These are phyloP conservation scores for Harringtonia aguacate DNA, from an alignment of 2,329 filamentous ascomycete species.

Conservation along the genomic window DNA sequence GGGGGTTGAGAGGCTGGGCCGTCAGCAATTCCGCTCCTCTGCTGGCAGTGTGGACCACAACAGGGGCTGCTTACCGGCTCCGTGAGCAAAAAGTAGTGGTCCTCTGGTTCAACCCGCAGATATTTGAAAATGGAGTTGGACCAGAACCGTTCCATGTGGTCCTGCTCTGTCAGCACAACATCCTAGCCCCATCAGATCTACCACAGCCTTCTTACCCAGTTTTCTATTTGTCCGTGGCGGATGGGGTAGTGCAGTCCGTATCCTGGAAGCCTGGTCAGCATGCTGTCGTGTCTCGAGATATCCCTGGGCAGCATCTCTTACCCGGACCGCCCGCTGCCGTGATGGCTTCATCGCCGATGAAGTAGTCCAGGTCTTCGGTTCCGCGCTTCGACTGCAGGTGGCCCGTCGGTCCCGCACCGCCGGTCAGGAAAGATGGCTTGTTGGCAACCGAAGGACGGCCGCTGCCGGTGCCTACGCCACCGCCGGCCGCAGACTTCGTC, in stretches of 20 bases:
- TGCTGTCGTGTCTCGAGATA: neutral
- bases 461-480: conserved; percentile 66
- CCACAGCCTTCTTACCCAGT: conserved; percentile 60
- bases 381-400: conserved; percentile 87
- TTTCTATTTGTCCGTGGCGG: conserved; percentile 95
- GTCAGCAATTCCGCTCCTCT: neutral
- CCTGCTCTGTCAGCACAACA: conserved; percentile 45
- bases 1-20: conserved; percentile 83
- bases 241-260: conserved; percentile 98
- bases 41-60: neutral
- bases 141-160: conserved; percentile 99
- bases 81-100: conserved; percentile 96
- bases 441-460: conserved; percentile 84
- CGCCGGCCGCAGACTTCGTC: conserved; percentile 69
- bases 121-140: conserved; percentile 99
- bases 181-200: neutral
- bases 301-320: conserved; percentile 28
- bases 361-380: conserved; percentile 96
- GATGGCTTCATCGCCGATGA: conserved; percentile 94
- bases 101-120: conserved; percentile 91
- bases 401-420: conserved; percentile 71
- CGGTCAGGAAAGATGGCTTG: conserved; percentile 91
- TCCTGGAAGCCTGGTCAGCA: conserved; percentile 34
- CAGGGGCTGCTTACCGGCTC: conserved; percentile 57
- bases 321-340: conserved; percentile 73